Percentiles rank a stretch among this genome's conserved stretches.
Evolutionary conservation across 169 alveolate genomes (phyloP).

Genomic region (Amoebophrya sp.): DNA sequence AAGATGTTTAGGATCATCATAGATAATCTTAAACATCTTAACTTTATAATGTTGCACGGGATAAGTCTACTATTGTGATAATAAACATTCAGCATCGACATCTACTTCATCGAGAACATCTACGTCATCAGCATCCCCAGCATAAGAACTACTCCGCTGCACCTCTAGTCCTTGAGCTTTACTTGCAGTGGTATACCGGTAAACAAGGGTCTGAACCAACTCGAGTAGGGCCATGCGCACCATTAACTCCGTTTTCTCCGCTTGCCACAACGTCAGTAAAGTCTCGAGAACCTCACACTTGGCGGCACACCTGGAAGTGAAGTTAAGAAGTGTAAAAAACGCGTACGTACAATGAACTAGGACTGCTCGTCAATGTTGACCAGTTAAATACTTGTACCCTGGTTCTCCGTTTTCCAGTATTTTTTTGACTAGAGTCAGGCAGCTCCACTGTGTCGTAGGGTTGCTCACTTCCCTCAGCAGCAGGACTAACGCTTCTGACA

Average conservation of each 20-base stretch:
- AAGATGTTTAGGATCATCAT: no score
- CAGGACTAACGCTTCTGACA: background rate
- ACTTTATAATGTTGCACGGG: no score
- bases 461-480: background rate
- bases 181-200: background rate
- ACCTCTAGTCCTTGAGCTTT: background rate
- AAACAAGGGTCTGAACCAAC: background rate
- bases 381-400: background rate
- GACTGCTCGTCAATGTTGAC: background rate
- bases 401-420: background rate
- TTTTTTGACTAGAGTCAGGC: background rate
- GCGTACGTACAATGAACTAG: background rate
- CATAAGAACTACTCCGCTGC: background rate
- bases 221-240: background rate
- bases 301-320: background rate
- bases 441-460: background rate
- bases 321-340: background rate
- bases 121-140: background rate
- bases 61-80: no score
- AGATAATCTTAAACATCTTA: no score
- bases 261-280: background rate
- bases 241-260: background rate
- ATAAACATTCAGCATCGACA: no score
- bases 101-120: no score
- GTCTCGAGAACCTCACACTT: background rate